phyloP scores from a whole-genome alignment of 768 basidiomycete species.

The Boletus huronensis region DNA sequence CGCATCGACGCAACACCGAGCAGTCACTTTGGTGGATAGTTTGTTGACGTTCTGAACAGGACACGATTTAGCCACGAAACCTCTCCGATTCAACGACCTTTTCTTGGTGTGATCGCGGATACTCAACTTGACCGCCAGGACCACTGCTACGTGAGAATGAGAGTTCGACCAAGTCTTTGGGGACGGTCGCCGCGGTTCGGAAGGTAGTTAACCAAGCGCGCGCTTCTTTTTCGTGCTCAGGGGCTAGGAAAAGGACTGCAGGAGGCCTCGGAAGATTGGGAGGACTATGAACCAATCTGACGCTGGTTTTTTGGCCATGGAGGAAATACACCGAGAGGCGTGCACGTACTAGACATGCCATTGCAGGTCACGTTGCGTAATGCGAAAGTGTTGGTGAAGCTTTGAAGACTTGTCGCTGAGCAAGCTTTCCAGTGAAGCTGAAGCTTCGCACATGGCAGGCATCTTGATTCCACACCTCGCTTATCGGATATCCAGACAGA shows the following conservation, averaged over 20 bases:
- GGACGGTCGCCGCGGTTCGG: conserved; percentile 38
- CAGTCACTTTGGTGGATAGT: conserved; percentile 77
- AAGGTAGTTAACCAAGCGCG: conserved; percentile 55
- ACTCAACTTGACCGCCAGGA: conserved; percentile 74
- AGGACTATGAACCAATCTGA: conserved; percentile 23
- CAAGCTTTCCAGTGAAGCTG: not conserved
- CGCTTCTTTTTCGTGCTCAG: conserved; percentile 45
- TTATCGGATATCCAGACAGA: no score
- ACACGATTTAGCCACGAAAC: not conserved
- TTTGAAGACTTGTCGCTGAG: not conserved
- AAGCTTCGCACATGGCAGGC: not conserved
- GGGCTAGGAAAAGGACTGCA: conserved; percentile 30
- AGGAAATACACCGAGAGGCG: not conserved
- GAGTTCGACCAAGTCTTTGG: conserved; percentile 53
- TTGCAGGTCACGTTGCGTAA: not conserved
- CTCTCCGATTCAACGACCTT: not conserved
- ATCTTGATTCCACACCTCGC: not conserved
- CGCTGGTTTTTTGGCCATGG: not conserved
- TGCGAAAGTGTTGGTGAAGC: not conserved
- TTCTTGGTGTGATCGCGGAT: not conserved
- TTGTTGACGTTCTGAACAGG: conserved; percentile 77
- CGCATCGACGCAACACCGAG: conserved; percentile 55
- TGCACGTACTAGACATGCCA: not conserved
- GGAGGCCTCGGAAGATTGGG: conserved; percentile 47
- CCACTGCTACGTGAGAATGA: conserved; percentile 78